Conservation (phyloP, 352 stramenopile genomes). For the Blastocystis sp. region DNA sequence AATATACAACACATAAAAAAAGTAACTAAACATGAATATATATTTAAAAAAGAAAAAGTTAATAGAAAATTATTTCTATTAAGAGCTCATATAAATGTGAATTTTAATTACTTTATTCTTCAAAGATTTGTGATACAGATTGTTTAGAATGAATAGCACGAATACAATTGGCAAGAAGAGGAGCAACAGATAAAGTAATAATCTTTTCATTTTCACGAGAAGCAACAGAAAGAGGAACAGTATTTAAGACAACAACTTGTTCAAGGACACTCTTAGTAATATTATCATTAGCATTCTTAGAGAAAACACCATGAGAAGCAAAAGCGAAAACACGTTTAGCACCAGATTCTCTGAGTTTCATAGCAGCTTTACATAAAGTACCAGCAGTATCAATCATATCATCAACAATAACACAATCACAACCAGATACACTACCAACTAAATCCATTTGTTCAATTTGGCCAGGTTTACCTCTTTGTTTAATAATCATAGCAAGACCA, state of each 20-base stretch:
- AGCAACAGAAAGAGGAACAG: constrained; percentile 56
- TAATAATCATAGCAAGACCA: constrained; percentile 99
- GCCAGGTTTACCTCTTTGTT: constrained; percentile 87
- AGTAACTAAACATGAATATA: no score
- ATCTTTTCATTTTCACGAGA: constrained; percentile 75
- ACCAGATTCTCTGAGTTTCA: constrained; percentile 78
- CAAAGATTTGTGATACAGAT: constrained; percentile 93
- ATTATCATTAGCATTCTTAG: constrained; percentile 61
- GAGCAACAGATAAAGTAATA: constrained; percentile 84
- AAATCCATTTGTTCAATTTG: constrained; percentile 96
- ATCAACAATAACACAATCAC: constrained; percentile 97
- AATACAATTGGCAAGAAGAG: constrained; percentile 89
- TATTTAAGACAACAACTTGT: constrained; percentile 71
- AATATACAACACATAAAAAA: no score
- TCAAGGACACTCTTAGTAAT: constrained; percentile 70
- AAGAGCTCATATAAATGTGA: neutral
- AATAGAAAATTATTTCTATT: neutral
- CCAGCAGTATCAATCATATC: constrained; percentile 99
- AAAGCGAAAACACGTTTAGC: constrained; percentile 88
- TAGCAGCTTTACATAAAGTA: constrained; percentile 87
- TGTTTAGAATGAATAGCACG: constrained; percentile 99
- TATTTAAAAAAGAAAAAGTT: neutral
- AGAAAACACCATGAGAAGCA: constrained; percentile 89
- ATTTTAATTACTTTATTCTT: constrained; percentile 56
- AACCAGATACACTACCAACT: constrained; percentile 88